Evolutionary conservation across 2,329 filamentous ascomycete species (phyloP).

Genomic region (Pseudogymnoascus sp.): DNA sequence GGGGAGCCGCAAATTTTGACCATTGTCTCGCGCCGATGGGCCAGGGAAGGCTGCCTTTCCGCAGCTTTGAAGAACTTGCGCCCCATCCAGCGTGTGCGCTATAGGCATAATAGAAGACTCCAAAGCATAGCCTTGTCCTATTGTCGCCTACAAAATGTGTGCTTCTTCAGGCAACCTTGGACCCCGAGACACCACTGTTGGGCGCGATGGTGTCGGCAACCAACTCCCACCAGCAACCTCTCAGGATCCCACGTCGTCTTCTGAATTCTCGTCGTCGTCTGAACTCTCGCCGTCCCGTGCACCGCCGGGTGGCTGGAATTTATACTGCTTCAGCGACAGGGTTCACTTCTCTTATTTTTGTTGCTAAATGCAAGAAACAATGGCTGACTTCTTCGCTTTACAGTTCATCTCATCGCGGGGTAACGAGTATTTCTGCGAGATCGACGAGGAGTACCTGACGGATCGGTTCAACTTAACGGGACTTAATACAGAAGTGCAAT

Average conservation of each 20-base stretch:
- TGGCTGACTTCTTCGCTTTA: not conserved
- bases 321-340: not conserved
- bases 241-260: not conserved
- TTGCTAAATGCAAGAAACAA: not conserved
- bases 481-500: conserved; percentile 93
- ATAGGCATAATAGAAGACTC: not conserved
- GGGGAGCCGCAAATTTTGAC: not conserved
- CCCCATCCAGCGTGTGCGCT: not conserved
- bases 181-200: not conserved
- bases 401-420: conserved; percentile 92
- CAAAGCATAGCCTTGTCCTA: not conserved
- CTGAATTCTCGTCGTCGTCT: not conserved
- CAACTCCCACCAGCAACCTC: not conserved
- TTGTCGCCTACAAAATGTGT: not conserved
- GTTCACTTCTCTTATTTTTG: not conserved
- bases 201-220: not conserved
- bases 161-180: not conserved
- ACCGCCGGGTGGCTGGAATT: not conserved
- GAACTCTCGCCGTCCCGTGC: not conserved
- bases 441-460: conserved; percentile 96
- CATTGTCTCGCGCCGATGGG: not conserved
- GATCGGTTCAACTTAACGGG: conserved; percentile 98
- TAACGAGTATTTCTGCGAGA: conserved; percentile 99
- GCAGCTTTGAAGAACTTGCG: not conserved
- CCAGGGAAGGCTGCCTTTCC: not conserved